Evolutionary conservation across 495 filamentous ascomycete species (phyloP).

Genomic region (Mytilinidion resinicola): DNA sequence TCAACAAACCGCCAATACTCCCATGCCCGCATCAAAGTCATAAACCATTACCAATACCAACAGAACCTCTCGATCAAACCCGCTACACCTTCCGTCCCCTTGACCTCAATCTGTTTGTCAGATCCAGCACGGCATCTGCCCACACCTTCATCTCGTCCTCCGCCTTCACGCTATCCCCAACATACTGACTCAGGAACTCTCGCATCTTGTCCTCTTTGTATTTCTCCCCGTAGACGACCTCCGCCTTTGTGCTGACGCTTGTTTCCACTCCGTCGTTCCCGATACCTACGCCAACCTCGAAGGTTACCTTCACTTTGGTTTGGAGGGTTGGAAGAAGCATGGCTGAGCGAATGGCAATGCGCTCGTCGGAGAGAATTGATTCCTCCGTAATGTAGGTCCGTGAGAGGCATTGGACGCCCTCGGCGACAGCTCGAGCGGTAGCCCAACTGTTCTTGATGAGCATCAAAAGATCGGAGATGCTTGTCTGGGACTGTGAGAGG

Average conservation of each 20-base stretch:
- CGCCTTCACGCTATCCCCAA: slow-evolving; percentile 39
- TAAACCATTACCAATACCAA: too few species aligned
- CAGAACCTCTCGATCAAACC: too few species aligned
- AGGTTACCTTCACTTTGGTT: slow-evolving; percentile 54
- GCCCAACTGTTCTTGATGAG: slow-evolving; percentile 56
- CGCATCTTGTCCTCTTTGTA: slow-evolving; percentile 58
- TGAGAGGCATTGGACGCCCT: slow-evolving; percentile 50
- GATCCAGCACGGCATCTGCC: slow-evolving; percentile 50
- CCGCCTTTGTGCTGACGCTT: slow-evolving; percentile 37
- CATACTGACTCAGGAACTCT: slow-evolving; percentile 49
- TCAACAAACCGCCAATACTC: too few species aligned
- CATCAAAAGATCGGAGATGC: slow-evolving; percentile 48
- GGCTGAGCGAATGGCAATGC: slow-evolving; percentile 45
- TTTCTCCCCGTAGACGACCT: slow-evolving; percentile 60
- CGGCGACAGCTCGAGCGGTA: slow-evolving; percentile 44
- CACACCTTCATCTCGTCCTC: slow-evolving; percentile 40
- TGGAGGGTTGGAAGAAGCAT: slow-evolving; percentile 52
- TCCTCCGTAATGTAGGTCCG: slow-evolving; percentile 49
- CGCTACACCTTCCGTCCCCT: slow-evolving; percentile 43
- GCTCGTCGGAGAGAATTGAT: slow-evolving; percentile 50
- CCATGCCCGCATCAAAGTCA: too few species aligned
- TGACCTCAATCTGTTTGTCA: slow-evolving; percentile 50
- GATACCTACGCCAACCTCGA: slow-evolving; percentile 48
- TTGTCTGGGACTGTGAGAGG: slow-evolving; percentile 44
- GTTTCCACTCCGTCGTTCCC: slow-evolving; percentile 33